Percentiles rank a stretch among this genome's conserved stretches.
Conservation (phyloP, 2,329 filamentous ascomycete species). For the Colletotrichum melonis region DNA sequence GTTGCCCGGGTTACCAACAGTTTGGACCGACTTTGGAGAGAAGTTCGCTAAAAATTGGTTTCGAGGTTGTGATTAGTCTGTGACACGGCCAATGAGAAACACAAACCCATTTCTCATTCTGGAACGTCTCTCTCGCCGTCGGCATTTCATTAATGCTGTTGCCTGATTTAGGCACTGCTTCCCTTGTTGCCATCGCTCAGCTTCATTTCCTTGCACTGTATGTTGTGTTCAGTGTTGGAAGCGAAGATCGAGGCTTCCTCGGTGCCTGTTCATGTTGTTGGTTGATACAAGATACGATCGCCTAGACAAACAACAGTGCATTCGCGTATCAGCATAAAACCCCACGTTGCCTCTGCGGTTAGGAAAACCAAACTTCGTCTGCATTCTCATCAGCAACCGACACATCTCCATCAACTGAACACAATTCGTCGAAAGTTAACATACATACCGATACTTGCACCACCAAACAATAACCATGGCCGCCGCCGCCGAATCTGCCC, state of each 20-base stretch:
- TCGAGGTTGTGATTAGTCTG: background rate
- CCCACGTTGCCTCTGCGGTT: background rate
- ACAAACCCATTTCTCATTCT: background rate
- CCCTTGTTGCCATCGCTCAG: background rate
- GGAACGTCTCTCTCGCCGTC: background rate
- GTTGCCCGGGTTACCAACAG: background rate
- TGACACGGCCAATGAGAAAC: background rate
- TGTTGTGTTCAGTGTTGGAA: background rate
- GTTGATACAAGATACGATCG: background rate
- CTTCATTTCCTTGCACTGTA: background rate
- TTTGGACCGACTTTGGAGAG: background rate
- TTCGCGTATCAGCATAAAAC: background rate
- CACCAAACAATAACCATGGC: conserved; percentile 1
- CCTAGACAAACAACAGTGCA: background rate
- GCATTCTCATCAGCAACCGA: background rate
- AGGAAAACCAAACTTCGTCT: background rate
- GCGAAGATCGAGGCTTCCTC: background rate
- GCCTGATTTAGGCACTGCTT: background rate
- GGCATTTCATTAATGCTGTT: background rate
- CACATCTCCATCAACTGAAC: background rate
- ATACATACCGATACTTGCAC: background rate
- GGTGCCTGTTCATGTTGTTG: background rate
- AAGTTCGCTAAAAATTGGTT: background rate
- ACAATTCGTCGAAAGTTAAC: too few species aligned
- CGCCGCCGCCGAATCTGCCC: background rate